Percentiles rank a stretch among this genome's conserved stretches.
phyloP scores from a whole-genome alignment of 225 moss, liverwort and hornwort genomes.

The Lunularia cruciata region DNA sequence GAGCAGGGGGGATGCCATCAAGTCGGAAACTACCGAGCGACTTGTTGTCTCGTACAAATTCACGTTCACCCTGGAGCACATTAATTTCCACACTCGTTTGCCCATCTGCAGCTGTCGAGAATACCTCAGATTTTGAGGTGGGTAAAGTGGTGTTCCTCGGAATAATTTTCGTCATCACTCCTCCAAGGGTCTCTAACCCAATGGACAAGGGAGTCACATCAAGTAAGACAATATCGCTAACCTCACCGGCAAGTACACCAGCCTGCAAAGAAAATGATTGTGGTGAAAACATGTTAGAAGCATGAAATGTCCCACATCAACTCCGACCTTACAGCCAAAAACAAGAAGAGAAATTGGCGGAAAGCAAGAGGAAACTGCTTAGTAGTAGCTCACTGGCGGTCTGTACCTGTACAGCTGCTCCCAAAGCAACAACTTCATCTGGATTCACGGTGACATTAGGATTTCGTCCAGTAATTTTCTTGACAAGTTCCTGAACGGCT shows the following conservation, averaged over 20 bases:
- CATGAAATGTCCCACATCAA: too few relatives aligned
- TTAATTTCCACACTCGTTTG: slow-evolving; percentile 98
- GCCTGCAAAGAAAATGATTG: slow-evolving; percentile 46
- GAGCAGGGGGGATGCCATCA: slow-evolving; percentile 93
- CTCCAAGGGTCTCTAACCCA: slow-evolving; percentile 87
- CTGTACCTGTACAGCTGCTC: slow-evolving; percentile 83
- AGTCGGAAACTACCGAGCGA: slow-evolving; percentile 90
- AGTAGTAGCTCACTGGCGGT: neutral
- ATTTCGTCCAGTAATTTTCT: slow-evolving; percentile 66
- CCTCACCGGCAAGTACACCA: slow-evolving; percentile 88
- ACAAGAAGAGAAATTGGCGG: neutral
- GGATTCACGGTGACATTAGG: slow-evolving; percentile 96
- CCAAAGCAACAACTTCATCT: slow-evolving; percentile 90
- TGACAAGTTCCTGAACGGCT: slow-evolving; percentile 83
- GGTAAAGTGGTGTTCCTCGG: slow-evolving; percentile 89
- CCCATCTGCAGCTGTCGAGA: slow-evolving; percentile 93
- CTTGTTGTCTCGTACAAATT: slow-evolving; percentile 90
- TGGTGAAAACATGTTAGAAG: neutral
- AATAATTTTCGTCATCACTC: slow-evolving; percentile 96
- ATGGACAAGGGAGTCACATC: slow-evolving; percentile 87
- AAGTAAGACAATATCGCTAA: slow-evolving; percentile 86
- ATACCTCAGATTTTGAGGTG: slow-evolving; percentile 89
- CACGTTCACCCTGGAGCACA: slow-evolving; percentile 91
- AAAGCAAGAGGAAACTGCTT: neutral
- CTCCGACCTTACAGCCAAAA: neutral